Conservation (phyloP, 1,284 basidiomycete species). For the Hymenochaete sp. region DNA sequence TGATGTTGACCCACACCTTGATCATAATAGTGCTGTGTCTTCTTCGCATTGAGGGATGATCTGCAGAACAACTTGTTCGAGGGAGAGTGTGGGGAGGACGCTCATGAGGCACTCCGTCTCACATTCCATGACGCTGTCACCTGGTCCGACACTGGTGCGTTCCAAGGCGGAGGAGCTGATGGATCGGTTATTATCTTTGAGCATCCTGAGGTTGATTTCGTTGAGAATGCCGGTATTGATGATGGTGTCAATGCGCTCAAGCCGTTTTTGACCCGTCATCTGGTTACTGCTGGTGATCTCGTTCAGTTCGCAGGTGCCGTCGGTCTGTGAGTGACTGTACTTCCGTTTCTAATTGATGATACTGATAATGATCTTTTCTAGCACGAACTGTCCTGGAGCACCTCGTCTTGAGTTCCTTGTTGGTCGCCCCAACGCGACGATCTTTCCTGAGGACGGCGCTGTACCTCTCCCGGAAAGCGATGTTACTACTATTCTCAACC, state of each 20-base stretch:
- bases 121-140: constrained; percentile 24
- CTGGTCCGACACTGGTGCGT: constrained; percentile 17
- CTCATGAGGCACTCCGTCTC: constrained; percentile 20
- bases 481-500: constrained; percentile 25
- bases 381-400: constrained; percentile 20
- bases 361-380: not conserved
- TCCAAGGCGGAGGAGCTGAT: constrained; percentile 15
- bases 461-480: constrained; percentile 25
- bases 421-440: constrained; percentile 21
- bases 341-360: too few species aligned
- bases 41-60: constrained; percentile 21
- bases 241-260: constrained; percentile 23
- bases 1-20: not conserved
- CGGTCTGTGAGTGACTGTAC: too few species aligned
- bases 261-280: constrained; percentile 23
- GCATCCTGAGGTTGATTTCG: constrained; percentile 18
- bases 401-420: constrained; percentile 23
- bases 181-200: constrained; percentile 18
- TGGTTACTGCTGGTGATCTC: constrained; percentile 21
- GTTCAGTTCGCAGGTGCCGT: constrained; percentile 15
- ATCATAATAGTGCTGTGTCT: constrained; percentile 17
- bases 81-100: constrained; percentile 19
- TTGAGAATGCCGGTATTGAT: constrained; percentile 25
- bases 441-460: constrained; percentile 22
- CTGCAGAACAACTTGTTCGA: constrained; percentile 20